Conservation (phyloP, 306 rosid genomes). For the Pyrus bretschneideri region DNA sequence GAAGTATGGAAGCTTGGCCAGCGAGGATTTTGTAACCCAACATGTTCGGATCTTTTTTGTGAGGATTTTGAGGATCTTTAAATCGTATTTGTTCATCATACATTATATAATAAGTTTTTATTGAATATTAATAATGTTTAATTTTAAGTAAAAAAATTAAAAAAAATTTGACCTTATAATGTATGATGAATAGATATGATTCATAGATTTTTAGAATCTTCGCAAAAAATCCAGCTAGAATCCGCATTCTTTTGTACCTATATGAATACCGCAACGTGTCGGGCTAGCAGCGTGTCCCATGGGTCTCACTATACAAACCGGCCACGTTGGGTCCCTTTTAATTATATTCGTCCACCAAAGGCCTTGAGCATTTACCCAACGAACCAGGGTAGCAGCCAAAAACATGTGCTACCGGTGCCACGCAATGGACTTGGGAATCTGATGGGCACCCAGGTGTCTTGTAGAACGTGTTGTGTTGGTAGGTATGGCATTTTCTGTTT, state of each 20-base stretch:
- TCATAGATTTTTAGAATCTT: accelerated
- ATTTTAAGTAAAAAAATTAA: too few relatives aligned
- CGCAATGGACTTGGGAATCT: not conserved
- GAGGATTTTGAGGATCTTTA: accelerated
- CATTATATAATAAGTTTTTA: accelerated
- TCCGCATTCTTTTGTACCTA: not conserved
- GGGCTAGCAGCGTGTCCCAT: not conserved
- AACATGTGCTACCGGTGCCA: not conserved
- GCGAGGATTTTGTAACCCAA: not conserved
- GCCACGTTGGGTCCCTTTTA: not conserved
- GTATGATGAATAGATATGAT: accelerated
- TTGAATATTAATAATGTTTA: too few relatives aligned
- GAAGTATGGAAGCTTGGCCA: too few relatives aligned
- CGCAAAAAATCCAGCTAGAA: not conserved
- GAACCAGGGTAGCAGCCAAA: not conserved
- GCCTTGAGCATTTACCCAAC: not conserved
- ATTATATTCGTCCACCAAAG: not conserved
- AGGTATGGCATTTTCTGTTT: not conserved
- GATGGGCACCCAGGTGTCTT: not conserved
- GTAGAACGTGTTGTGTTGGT: not conserved
- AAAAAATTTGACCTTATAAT: accelerated
- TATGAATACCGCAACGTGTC: slow-evolving; percentile 8
- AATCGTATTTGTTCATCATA: too few relatives aligned
- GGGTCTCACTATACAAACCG: slow-evolving; percentile 3
- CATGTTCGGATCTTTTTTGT: accelerated